Conservation (phyloP, 768 basidiomycete species). For the Cystoderma amianthinum region DNA sequence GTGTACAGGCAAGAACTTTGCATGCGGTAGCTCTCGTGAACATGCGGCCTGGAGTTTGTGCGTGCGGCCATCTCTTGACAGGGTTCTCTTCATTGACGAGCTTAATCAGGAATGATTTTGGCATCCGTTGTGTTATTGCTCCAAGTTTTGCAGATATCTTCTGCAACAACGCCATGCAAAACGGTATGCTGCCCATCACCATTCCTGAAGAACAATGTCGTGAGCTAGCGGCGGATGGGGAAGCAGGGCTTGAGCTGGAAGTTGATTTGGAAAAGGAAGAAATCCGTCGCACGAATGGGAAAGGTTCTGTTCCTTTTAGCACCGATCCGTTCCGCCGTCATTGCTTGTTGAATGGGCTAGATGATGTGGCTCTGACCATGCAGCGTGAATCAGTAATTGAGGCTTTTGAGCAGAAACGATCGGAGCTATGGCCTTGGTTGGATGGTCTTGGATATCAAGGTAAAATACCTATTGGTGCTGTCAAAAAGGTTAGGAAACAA, state of each 20-base stretch:
- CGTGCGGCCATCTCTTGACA: slow-evolving; percentile 22
- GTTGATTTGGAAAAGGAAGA: slow-evolving; percentile 82
- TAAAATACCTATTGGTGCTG: slow-evolving; percentile 53
- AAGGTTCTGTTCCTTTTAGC: slow-evolving; percentile 66
- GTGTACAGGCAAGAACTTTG: slow-evolving; percentile 85
- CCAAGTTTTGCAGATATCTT: slow-evolving; percentile 91
- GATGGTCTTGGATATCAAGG: slow-evolving; percentile 89
- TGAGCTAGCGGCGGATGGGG: slow-evolving; percentile 70
- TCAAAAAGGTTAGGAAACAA: slow-evolving; percentile 36
- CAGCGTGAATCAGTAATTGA: slow-evolving; percentile 66
- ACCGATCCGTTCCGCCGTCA: slow-evolving; percentile 90
- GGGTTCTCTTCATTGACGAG: neutral
- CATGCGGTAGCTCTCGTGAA: slow-evolving; percentile 85
- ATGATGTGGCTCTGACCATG: slow-evolving; percentile 94
- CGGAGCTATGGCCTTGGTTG: slow-evolving; percentile 87
- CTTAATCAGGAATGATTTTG: slow-evolving; percentile 71
- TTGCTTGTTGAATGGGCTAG: slow-evolving; percentile 91
- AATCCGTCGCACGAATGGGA: slow-evolving; percentile 67
- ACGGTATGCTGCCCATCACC: slow-evolving; percentile 81
- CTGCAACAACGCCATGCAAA: slow-evolving; percentile 86
- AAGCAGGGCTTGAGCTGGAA: slow-evolving; percentile 68
- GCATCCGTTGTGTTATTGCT: slow-evolving; percentile 82
- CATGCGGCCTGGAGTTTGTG: slow-evolving; percentile 87
- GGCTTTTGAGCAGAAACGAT: slow-evolving; percentile 74
- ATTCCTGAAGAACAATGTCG: slow-evolving; percentile 68